These are phyloP conservation scores for Candida oleophila DNA, from an alignment of 805 yeast genomes.

Conservation along the genomic window DNA sequence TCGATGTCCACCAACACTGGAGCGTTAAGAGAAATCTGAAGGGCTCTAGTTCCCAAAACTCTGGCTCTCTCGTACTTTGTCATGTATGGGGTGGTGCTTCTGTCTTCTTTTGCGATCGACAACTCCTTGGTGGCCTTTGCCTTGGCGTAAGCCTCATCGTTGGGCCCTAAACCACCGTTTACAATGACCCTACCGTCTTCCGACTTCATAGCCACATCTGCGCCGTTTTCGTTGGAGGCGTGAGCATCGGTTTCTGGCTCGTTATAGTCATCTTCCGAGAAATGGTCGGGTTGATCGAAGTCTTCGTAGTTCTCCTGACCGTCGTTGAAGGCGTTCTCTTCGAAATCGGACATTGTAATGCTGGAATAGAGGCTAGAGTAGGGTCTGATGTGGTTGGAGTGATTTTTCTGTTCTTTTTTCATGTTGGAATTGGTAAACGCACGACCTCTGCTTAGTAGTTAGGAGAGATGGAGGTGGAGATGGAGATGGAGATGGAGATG, in stretches of 20 bases:
- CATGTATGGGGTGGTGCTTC: slow-evolving; percentile 98
- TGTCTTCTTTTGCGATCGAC: slow-evolving; percentile 83
- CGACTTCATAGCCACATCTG: slow-evolving; percentile 48
- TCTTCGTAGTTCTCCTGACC: slow-evolving; percentile 72
- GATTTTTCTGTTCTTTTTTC: not conserved
- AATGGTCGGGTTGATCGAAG: slow-evolving; percentile 77
- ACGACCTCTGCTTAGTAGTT: no score
- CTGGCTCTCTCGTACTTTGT: slow-evolving; percentile 98
- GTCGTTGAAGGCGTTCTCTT: slow-evolving; percentile 60
- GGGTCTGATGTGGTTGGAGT: not conserved
- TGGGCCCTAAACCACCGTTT: slow-evolving; percentile 66
- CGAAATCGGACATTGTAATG: slow-evolving; percentile 39
- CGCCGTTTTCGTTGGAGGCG: slow-evolving; percentile 17
- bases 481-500: no score
- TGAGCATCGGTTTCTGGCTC: slow-evolving; percentile 30
- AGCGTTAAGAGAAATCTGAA: slow-evolving; percentile 97
- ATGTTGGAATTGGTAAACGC: no score
- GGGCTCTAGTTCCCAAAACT: slow-evolving; percentile 94
- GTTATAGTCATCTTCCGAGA: slow-evolving; percentile 67
- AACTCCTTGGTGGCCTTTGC: slow-evolving; percentile 72
- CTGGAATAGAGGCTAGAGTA: not conserved
- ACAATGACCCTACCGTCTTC: slow-evolving; percentile 74
- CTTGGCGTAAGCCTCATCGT: slow-evolving; percentile 41
- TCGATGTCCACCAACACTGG: slow-evolving; percentile 97
- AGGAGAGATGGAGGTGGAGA: no score